Conservation (phyloP, 192 early-diverging fungal genomes). For the Coemansia sp. region DNA sequence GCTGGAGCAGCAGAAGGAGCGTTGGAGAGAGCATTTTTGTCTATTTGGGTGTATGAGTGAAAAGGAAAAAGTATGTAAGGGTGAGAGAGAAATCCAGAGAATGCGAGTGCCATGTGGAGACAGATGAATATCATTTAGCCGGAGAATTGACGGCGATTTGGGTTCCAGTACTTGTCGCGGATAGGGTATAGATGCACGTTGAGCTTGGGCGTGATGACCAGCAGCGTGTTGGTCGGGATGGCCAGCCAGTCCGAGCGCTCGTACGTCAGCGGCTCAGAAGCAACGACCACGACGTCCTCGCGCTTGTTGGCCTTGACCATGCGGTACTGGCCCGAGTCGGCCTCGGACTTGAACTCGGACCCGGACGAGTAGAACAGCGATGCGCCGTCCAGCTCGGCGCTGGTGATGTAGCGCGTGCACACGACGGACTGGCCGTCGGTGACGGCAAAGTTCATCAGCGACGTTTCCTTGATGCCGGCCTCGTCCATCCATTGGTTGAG, state of each 20-base stretch:
- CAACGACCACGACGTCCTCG: conserved; percentile 80
- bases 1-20: conserved; percentile 14
- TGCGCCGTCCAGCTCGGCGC: conserved; percentile 64
- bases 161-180: conserved; percentile 62
- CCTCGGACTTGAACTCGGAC: conserved; percentile 58
- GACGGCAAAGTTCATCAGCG: conserved; percentile 78
- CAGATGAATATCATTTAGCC: not conserved
- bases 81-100: too few species aligned
- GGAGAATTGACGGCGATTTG: conserved; percentile 8
- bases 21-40: not conserved
- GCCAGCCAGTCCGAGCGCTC: conserved; percentile 79
- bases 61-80: too few species aligned
- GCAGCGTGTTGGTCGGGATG: conserved; percentile 71
- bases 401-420: conserved; percentile 74
- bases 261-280: conserved; percentile 78
- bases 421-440: conserved; percentile 77
- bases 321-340: conserved; percentile 65
- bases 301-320: conserved; percentile 68
- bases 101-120: not conserved
- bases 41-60: too few species aligned
- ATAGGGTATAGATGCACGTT: conserved; percentile 76
- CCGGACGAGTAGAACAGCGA: conserved; percentile 80
- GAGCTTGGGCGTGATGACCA: conserved; percentile 73
- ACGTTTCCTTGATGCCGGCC: conserved; percentile 56
- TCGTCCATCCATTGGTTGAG: conserved; percentile 69